Evolutionary conservation across 208 protist species (phyloP).

Genomic region (Herpetomonas tarakana): DNA sequence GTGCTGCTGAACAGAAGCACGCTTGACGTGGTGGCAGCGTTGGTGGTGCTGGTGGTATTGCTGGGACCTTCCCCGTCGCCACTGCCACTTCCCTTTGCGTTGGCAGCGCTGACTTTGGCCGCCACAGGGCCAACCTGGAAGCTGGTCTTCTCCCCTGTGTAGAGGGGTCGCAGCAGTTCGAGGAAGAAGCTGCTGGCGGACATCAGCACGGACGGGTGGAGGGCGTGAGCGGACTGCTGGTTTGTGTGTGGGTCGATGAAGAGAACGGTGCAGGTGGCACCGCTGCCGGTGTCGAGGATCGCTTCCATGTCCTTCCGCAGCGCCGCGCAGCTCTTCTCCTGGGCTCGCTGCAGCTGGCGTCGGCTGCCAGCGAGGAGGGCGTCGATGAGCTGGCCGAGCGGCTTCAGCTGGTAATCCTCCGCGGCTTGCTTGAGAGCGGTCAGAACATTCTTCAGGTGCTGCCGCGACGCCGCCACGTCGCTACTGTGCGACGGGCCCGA

Average conservation of each 20-base stretch:
- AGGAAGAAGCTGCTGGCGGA: slow-evolving; percentile 62
- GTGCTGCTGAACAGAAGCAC: slow-evolving; percentile 15
- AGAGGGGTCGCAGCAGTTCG: slow-evolving; percentile 67
- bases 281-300: slow-evolving; percentile 23
- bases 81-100: slow-evolving; percentile 4
- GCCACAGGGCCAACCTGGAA: slow-evolving; percentile 52
- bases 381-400: slow-evolving; percentile 45
- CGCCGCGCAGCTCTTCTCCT: slow-evolving; percentile 28
- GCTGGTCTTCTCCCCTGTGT: slow-evolving; percentile 33
- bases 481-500: slow-evolving; percentile 3
- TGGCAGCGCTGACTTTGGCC: slow-evolving; percentile 45
- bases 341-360: slow-evolving; percentile 30
- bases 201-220: slow-evolving; percentile 68
- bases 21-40: not conserved
- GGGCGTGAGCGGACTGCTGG: slow-evolving; percentile 42
- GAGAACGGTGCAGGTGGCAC: slow-evolving; percentile 66
- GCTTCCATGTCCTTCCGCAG: slow-evolving; percentile 51
- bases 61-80: too few species aligned
- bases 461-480: slow-evolving; percentile 2
- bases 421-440: slow-evolving; percentile 34
- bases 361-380: slow-evolving; percentile 36
- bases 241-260: slow-evolving; percentile 81
- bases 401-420: slow-evolving; percentile 39
- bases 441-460: slow-evolving; percentile 24
- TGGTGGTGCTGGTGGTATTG: not conserved